Conservation (phyloP, 345 rosid species). For the Zanthoxylum bungeanum region DNA sequence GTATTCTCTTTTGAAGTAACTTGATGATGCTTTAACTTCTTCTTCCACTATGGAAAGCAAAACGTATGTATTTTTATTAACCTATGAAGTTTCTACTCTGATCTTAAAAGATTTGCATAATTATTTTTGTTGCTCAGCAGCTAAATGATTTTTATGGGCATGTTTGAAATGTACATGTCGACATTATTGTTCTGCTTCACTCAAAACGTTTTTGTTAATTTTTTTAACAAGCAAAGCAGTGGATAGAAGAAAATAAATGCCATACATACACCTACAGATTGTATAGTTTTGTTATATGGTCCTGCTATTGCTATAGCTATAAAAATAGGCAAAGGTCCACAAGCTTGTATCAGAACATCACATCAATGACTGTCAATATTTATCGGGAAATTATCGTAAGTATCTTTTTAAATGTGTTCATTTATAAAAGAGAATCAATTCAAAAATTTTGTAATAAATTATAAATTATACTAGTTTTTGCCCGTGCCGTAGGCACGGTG, state of each 20-base stretch:
- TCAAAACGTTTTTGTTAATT: no score
- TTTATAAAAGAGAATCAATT: no score
- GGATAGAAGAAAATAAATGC: not conserved
- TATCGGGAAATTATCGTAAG: no score
- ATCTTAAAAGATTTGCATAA: not conserved
- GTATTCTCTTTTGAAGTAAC: slow-evolving; percentile 11
- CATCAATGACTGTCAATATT: not conserved
- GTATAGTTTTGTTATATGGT: not conserved
- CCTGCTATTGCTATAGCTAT: not conserved
- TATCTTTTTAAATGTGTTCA: no score
- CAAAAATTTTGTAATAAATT: no score
- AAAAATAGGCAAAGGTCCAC: not conserved
- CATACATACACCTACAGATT: not conserved
- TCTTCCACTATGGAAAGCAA: slow-evolving; percentile 5
- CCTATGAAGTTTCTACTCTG: not conserved
- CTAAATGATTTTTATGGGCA: not conserved
- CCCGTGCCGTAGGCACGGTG: no score
- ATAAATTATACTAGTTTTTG: no score
- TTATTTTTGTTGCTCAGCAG: not conserved
- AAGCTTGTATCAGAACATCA: not conserved
- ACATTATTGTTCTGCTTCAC: not conserved
- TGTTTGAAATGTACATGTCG: not conserved
- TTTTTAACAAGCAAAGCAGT: not conserved
- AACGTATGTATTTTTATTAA: slow-evolving; percentile 11
- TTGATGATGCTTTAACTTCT: slow-evolving; percentile 10